These are phyloP conservation scores for Hypoxylon sp. DNA, from an alignment of 2,329 filamentous ascomycete species.

Conservation along the genomic window DNA sequence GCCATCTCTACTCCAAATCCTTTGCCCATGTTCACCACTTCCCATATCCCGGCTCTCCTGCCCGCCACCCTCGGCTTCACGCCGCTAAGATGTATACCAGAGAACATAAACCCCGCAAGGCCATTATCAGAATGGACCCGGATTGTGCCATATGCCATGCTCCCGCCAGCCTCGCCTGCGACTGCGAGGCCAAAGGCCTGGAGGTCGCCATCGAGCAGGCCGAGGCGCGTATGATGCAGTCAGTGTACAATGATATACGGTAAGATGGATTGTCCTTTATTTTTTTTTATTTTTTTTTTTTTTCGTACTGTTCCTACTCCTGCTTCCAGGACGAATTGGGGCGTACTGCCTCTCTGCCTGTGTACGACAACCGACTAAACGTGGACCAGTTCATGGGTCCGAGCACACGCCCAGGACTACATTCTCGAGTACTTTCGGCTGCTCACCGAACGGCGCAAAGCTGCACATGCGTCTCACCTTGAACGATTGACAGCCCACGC, in stretches of 20 bases:
- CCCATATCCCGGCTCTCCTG: conserved; percentile 45
- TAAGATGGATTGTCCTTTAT: conserved; percentile 51
- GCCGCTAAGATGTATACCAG: conserved; percentile 65
- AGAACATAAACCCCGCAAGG: conserved; percentile 60
- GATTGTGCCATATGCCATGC: conserved; percentile 75
- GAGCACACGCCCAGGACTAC: conserved; percentile 73
- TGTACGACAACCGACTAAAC: conserved; percentile 36
- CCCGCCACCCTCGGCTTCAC: conserved; percentile 48
- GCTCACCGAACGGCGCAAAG: conserved; percentile 71
- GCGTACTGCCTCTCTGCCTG: conserved; percentile 14
- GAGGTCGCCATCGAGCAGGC: conserved; percentile 72
- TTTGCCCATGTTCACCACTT: conserved; percentile 46
- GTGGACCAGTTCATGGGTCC: conserved; percentile 68
- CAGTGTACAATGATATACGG: conserved; percentile 73
- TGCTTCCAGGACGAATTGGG: conserved; percentile 12
- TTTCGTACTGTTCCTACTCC: conserved; percentile 24
- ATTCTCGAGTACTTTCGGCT: conserved; percentile 74
- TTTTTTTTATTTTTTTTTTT: background rate
- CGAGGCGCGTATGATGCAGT: conserved; percentile 72
- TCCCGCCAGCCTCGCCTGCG: conserved; percentile 69
- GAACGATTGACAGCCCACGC: conserved; percentile 67
- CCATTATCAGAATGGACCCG: conserved; percentile 72
- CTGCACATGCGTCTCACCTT: conserved; percentile 65
- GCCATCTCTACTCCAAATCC: conserved; percentile 41
- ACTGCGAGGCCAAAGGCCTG: conserved; percentile 74